Evolutionary conservation across 352 stramenopile genomes (phyloP), one percentile per base, ranked within the genome.

Genomic region (Aphanomyces stellatus): DNA sequence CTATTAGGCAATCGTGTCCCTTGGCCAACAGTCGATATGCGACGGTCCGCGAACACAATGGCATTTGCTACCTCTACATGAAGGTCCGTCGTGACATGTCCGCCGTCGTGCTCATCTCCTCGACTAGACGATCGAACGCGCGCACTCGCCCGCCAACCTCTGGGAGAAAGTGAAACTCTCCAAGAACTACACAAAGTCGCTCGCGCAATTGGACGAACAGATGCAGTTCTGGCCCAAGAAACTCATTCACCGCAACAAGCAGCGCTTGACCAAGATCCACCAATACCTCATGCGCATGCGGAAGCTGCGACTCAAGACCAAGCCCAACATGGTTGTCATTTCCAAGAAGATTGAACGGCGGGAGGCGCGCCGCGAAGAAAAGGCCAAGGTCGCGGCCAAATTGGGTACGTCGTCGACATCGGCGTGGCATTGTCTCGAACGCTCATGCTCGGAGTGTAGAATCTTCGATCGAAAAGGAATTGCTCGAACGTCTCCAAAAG

Each of bases 281-380:
- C 96, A 99, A 81, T 99, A 99, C 73, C 80, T 99, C 62, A 98
- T 99, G 74, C 85, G 96, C 59, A 99, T 99, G 96, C 86, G 97
- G 4, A 99, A 98, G 82, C 80, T 99, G 63, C 93, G 96, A 59
- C 80, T 98, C 53, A 97, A 98, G 73, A 96, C 90, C 60, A 90
- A 89, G 75, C 93, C 93, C 10, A 98, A 97, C 71, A 79, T 98
- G 43, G 87, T 96, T 25, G 82, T 93, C 22, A 94, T 98, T 37
- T 96, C 98, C 78, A 96, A 97, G 62, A 96, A 97, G 77, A 88
- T 99, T 48, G 96, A 98, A 41, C 89, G 96, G 34, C 82, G 96
- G 62, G 97, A 99, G 74, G 88, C 86, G 68, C 92, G 92, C 33
- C 77, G 96, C 24, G 97, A 99, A 82, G 91, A 95, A 74, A 99